phyloP scores from a whole-genome alignment of 202 grass and related monocot genomes.

The Schoenoplectus tabernaemontani region DNA sequence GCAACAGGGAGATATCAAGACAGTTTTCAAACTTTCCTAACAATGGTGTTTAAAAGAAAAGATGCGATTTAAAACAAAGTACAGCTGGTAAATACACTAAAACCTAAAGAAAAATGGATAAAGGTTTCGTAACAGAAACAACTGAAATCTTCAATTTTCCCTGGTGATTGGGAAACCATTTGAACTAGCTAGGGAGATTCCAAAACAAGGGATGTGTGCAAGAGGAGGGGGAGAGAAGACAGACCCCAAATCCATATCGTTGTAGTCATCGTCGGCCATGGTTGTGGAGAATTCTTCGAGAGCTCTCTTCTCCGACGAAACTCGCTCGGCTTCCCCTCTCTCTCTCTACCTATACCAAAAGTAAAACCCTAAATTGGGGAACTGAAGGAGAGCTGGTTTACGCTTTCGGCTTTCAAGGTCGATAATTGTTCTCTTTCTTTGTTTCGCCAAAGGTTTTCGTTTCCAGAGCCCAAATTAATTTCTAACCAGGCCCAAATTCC shows the following conservation, averaged over 20 bases:
- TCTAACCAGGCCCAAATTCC: no score
- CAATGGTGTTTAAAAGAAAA: not conserved
- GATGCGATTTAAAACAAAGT: not conserved
- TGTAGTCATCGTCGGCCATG: slow-evolving; percentile 85
- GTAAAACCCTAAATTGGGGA: no score
- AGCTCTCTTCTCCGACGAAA: not conserved
- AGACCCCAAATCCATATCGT: slow-evolving; percentile 50
- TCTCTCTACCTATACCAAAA: not conserved
- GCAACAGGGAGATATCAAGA: not conserved
- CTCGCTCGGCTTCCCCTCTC: not conserved
- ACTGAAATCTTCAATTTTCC: not conserved
- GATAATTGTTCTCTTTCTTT: no score
- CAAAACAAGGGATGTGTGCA: not conserved
- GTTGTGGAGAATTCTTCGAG: not conserved
- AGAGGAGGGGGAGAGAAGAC: not conserved
- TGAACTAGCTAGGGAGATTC: not conserved
- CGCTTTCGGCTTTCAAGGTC: no score
- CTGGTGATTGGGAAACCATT: not conserved
- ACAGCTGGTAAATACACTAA: not conserved
- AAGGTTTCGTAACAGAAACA: no score
- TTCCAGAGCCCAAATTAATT: no score
- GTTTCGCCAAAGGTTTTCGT: no score
- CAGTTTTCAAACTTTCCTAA: not conserved
- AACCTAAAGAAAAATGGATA: not conserved
- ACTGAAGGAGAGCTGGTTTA: no score